Base-by-base conservation (phyloP, 108 stramenopile genomes). In the Nitzschia palea region DNA sequence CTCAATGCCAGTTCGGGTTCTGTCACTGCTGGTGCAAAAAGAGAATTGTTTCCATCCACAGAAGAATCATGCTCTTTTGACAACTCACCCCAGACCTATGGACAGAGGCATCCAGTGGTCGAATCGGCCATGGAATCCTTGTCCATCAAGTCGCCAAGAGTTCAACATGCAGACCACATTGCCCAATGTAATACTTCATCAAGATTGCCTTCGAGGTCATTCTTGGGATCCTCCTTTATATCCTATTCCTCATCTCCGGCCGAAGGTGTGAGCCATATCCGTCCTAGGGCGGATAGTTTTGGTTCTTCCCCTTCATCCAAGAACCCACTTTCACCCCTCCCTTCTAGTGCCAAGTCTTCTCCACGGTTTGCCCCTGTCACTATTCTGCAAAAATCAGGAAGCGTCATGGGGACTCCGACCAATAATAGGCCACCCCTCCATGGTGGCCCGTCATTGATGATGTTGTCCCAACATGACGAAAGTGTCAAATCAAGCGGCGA, bases 61-160 rank as follows among this genome's bases (percentile, higher is more conserved):
- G 47, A 8, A 20, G 47, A 55, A 55, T 55, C 54, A 28, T 15
- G 5, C 14, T 3, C 26, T 3, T 31, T 12, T 3, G 54, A 5
- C 14, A 20, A 55, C 31, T 29, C 28, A 3, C 54, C 54, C 5
- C 27, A n/a, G 5, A 60, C 58, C 10, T 15, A 55, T 28, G 28
- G 9, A 25, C n/a, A 15, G 4, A 20, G 29, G 9, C 55, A 60
- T 28, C 58, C 37, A 36, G 37, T 47, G 18, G 31, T 63, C 8
- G 62, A 63, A n/a, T 18, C 15, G 29, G 44, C 45, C 18, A 50
- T 63, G 48, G 29, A 63, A 28, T 48, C 44, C 1, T 15, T 63
- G 18, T 63, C 62, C 14, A 63, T 63, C 30, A 32, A 48, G 26
- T 63, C 62, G 1, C 62, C 62, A 25, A 47, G n/a, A 47, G 32